These are phyloP conservation scores for Aspergillus jensenii DNA, from an alignment of 2,329 filamentous ascomycete genomes.

Conservation along the genomic window DNA sequence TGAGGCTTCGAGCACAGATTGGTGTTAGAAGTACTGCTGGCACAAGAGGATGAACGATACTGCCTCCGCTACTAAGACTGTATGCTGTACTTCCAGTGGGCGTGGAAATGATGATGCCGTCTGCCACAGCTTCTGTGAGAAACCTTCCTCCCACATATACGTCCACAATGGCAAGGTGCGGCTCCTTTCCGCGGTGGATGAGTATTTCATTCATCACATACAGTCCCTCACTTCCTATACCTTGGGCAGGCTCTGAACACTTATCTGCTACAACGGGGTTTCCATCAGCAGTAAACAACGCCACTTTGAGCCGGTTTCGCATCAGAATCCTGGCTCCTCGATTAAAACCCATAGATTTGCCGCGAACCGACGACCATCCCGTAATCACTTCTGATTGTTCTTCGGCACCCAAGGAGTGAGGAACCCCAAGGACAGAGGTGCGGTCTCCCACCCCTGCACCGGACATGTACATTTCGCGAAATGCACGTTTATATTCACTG, in stretches of 20 bases:
- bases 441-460: slow-evolving; percentile 56
- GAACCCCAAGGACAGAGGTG: slow-evolving; percentile 44
- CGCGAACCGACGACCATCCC: slow-evolving; percentile 71
- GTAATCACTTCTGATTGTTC: slow-evolving; percentile 37
- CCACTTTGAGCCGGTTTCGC: slow-evolving; percentile 82
- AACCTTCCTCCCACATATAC: slow-evolving; percentile 87
- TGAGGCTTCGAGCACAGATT: slow-evolving; percentile 88
- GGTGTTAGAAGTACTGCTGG: slow-evolving; percentile 86
- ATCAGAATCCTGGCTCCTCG: slow-evolving; percentile 79
- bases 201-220: slow-evolving; percentile 93
- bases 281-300: slow-evolving; percentile 72
- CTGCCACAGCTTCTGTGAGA: slow-evolving; percentile 88
- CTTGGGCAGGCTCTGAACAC: slow-evolving; percentile 27
- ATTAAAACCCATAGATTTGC: slow-evolving; percentile 75
- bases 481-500: slow-evolving; percentile 84
- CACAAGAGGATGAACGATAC: slow-evolving; percentile 91
- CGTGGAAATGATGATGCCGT: slow-evolving; percentile 91
- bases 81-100: slow-evolving; percentile 96
- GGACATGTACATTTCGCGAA: slow-evolving; percentile 88
- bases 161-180: slow-evolving; percentile 88
- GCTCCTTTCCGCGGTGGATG: slow-evolving; percentile 84
- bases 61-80: slow-evolving; percentile 86
- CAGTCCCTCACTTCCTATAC: slow-evolving; percentile 44
- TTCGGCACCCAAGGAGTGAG: slow-evolving; percentile 30
- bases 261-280: slow-evolving; percentile 52